Base-by-base conservation (phyloP, 2,329 filamentous ascomycete genomes). In the Hypoxylon sp. region DNA sequence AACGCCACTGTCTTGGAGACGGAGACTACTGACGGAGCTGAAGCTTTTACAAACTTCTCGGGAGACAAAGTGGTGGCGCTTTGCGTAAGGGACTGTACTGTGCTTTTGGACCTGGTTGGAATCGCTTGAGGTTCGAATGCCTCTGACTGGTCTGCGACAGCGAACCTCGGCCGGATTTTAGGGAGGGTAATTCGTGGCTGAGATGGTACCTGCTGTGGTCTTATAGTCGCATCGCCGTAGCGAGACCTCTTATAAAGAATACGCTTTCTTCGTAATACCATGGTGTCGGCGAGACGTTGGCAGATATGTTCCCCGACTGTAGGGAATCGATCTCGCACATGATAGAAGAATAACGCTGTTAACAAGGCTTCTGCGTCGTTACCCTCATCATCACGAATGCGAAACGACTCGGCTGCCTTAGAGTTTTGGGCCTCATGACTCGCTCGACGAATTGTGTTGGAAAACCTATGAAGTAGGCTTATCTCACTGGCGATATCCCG, bases 401-500 rank as follows among this genome's bases (percentile, higher is more conserved):
- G 43, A 23, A 58, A 54, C 7, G 50, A 29, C 5, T 31, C 27
- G 7, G 21, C 29, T 26, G 40, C 37, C 35, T 49, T 58, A 5
- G 49, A 4, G 7, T 58, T 41, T 8, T 54, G 49, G n/a, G 55
- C 37, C n/a, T 38, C 49, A 26, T 35, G 43, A 29, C 55, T 58
- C 15, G 55, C 55, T 46, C 46, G 48, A 8, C 55, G 49, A 24
- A 58, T 58, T 7, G 49, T 58, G 15, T 54, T 54, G 6, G 55
- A 58, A 10, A 58, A 26, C 15, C 41, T 43, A 37, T 54, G 55
- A 11, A 58, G 50, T n/a, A 58, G 17, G 38, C 49, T 33, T 31
- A 54, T 40, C 23, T 58, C 24, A 13, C 24, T 45, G 31, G 49
- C 46, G n/a, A 58, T 54, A 21, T 11, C 21, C 18, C 33, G 29